Base-by-base conservation (phyloP, 257 asterid species). In the Solanum phureja region DNA sequence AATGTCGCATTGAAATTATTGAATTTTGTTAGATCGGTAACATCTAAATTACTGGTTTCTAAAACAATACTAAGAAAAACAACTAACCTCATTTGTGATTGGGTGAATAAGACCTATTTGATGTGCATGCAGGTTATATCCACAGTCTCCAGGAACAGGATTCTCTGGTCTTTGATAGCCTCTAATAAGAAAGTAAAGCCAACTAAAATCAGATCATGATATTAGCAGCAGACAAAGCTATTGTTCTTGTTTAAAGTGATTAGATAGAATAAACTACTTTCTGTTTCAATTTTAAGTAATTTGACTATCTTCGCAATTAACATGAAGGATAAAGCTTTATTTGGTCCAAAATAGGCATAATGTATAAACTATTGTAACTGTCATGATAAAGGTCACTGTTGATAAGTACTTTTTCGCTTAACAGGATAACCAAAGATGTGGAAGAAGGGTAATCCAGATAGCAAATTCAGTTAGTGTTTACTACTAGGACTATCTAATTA, bases 111-210 rank as follows among this genome's bases (percentile, higher is more conserved):
- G 93, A 87, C 87, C 87, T 66, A 94, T 75, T 60, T 73, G 94
- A 90, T 97, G 99, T 19, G 99, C 99, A 83, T 97, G 99, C 92
- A 97, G 89, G 89, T 95, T 93, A 91, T 97, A 97, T 86, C 99
- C 99, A 86, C 97, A 96, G 88, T 97, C 99, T 58, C 99, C 99
- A 21, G 99, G 99, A 92, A 97, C 98, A 58, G 99, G 98, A 87
- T 93, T 95, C 86, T 85, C 96, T 34, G 99, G 99, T 87, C 94
- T 95, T 84, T 86, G 92, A 64, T 94, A 95, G 66, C 99, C 99
- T 76, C 99, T 97, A 89, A 87, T 76, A 87, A 82, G 90, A 89
- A 86, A 60, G 11, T 56, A 84, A 76, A 64, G 3, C 35, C 33
- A 64, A 49, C 18, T 81, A 46, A 24, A 46, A 46, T 81, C 68